Evolutionary conservation across 768 basidiomycete species (phyloP).

Genomic region (Artomyces pyxidatus): DNA sequence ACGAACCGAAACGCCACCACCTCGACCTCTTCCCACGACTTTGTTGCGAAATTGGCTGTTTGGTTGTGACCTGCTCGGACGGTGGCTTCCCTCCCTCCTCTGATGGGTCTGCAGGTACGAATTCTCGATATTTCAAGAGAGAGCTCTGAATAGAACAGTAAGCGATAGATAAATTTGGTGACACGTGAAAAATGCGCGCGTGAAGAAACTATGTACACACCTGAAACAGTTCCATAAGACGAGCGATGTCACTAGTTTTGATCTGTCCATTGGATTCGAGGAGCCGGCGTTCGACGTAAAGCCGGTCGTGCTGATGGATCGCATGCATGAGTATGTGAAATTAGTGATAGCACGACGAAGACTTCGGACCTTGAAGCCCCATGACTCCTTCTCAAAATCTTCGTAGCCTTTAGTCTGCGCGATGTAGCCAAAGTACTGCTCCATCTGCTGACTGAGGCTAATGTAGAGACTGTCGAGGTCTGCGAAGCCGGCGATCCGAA

Average conservation of each 20-base stretch:
- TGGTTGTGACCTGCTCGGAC: background rate
- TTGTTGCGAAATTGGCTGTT: slow-evolving; percentile 5
- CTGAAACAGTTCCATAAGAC: slow-evolving; percentile 82
- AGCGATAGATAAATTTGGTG: too few species aligned
- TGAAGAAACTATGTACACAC: too few species aligned
- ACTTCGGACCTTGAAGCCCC: slow-evolving; percentile 62
- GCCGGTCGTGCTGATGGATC: slow-evolving; percentile 57
- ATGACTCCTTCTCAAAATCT: slow-evolving; percentile 66
- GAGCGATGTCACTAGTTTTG: slow-evolving; percentile 71
- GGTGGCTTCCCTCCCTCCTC: slow-evolving; percentile 1
- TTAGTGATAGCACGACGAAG: background rate
- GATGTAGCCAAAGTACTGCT: slow-evolving; percentile 67
- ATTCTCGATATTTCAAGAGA: slow-evolving; percentile 24
- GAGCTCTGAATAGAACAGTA: slow-evolving; percentile 18
- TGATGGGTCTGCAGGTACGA: slow-evolving; percentile 14
- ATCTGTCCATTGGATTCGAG: slow-evolving; percentile 40
- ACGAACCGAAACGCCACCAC: slow-evolving; percentile 12
- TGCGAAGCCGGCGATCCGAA: slow-evolving; percentile 78
- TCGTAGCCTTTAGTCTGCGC: slow-evolving; percentile 53
- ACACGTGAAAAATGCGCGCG: too few species aligned
- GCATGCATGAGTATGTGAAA: background rate
- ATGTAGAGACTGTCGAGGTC: slow-evolving; percentile 71
- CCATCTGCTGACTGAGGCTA: slow-evolving; percentile 75
- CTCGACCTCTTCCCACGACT: slow-evolving; percentile 3
- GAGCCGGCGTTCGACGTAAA: slow-evolving; percentile 58